Percentiles rank a stretch among this genome's conserved stretches.
These are phyloP conservation scores for Syzygium syzygioides DNA, from an alignment of 441 rosid genomes.

Conservation along the genomic window DNA sequence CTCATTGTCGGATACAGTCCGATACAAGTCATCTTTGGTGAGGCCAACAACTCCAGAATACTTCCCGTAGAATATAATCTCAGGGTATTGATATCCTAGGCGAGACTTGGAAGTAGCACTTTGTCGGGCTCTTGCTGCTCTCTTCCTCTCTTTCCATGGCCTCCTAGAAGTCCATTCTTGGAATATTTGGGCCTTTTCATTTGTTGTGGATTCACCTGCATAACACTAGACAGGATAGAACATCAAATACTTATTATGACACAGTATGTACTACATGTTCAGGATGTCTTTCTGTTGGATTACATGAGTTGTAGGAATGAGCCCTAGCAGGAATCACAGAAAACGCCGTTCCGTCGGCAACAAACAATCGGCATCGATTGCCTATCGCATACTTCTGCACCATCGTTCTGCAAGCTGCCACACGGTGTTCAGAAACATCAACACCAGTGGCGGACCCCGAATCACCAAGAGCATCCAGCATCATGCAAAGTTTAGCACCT, in stretches of 20 bases:
- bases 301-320: conserved; percentile 34
- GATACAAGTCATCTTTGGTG: conserved; percentile 42
- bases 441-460: conserved; percentile 81
- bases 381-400: conserved; percentile 71
- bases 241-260: conserved; percentile 13
- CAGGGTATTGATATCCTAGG: conserved; percentile 39
- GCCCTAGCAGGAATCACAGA: conserved; percentile 44
- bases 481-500: conserved; percentile 97
- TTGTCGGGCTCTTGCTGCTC: conserved; percentile 40
- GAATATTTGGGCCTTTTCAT: conserved; percentile 33
- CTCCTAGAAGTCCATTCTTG: conserved; percentile 71
- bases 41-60: conserved; percentile 72
- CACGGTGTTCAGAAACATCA: conserved; percentile 79
- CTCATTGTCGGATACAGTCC: conserved; percentile 22
- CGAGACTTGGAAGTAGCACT: conserved; percentile 18
- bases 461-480: conserved; percentile 63
- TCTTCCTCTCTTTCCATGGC: conserved; percentile 88
- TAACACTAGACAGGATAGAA: conserved; percentile 34
- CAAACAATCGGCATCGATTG: conserved; percentile 65
- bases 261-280: not conserved
- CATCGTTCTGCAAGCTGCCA: conserved; percentile 89
- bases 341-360: conserved; percentile 76
- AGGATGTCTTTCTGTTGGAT: conserved; percentile 4
- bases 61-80: conserved; percentile 64
- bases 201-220: conserved; percentile 42